Base-by-base conservation (phyloP, 2,329 filamentous ascomycete species). In the Aspergillus quadricinctus region DNA sequence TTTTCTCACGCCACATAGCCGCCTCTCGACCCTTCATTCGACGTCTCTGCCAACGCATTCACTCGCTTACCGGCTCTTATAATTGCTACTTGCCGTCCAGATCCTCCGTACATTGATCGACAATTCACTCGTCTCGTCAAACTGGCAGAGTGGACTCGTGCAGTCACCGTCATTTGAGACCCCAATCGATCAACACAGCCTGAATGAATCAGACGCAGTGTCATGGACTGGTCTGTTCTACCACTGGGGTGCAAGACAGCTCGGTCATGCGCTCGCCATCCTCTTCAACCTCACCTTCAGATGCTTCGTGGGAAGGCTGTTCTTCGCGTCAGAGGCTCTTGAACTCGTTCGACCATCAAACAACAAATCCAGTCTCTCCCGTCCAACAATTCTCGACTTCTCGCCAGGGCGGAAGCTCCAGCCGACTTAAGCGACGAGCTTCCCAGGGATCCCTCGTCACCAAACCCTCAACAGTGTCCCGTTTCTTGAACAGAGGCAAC, bases 361-460 rank as follows among this genome's bases (percentile, higher is more conserved):
- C 56, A 48, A 49, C 55, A 37, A 69, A 53, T 57, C 64, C 57
- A 46, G 50, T 62, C 21, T 65, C 66, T 28, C 62, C 66, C n/a
- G 52, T 64, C 35, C 55, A 57, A 49, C 64, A 49, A 49, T 60
- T 37, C 52, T 61, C 49, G 53, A 57, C 53, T 28, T 53, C 28
- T 17, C 45, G 52, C 35, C 62, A 53, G 25, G 55, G 55, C 28
- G 50, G 55, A 35, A 61, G 63, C 54, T 65, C 68, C 31, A 48
- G 61, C 14, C 68, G 64, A 57, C 64, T 72, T 19, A 69, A 70
- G 28, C 70, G 71, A 53, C 68, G 71, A 62, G 71, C 71, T 53
- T 74, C 71, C 1, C 71, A 73, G 63, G 69, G 71, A 25, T 74
- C 71, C 1, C 52, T 74, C 6, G 61, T 69, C 23, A 67, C 70